phyloP scores from a whole-genome alignment of 495 filamentous ascomycete species.

The Astrothelium subdiscretum region DNA sequence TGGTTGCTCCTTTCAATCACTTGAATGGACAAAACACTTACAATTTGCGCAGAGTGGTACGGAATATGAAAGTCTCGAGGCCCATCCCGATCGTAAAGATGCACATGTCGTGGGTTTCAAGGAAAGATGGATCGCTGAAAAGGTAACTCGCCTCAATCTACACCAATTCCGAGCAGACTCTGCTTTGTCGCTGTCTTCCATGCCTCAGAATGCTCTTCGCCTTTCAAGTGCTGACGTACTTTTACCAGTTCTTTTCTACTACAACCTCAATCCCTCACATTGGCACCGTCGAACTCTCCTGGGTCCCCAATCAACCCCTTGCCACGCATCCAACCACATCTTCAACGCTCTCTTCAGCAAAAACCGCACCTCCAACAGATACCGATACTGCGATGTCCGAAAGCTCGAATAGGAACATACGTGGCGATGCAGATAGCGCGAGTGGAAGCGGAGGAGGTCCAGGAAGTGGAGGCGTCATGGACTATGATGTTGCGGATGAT shows the following conservation, averaged over 20 bases:
- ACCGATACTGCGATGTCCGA: conserved; percentile 4
- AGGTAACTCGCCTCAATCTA: too few relatives aligned
- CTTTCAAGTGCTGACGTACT: not conserved
- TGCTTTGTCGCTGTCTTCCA: not conserved
- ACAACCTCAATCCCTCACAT: conserved; percentile 58
- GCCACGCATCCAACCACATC: conserved; percentile 20
- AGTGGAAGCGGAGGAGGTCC: not conserved
- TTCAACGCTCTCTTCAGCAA: not conserved
- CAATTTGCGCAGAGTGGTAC: conserved; percentile 52
- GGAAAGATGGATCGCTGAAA: conserved; percentile 81
- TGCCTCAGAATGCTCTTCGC: not conserved
- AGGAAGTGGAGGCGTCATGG: conserved; percentile 4
- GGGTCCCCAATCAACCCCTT: conserved; percentile 44
- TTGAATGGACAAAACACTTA: not conserved
- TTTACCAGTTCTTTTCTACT: conserved; percentile 46
- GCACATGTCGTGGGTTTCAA: conserved; percentile 67
- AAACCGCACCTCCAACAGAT: not conserved
- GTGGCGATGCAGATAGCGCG: not conserved
- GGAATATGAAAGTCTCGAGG: conserved; percentile 68
- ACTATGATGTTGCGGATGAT: conserved; percentile 20
- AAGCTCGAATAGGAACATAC: not conserved
- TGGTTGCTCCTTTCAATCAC: not conserved
- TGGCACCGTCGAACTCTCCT: conserved; percentile 64
- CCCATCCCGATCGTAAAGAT: conserved; percentile 44
- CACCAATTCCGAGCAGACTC: too few relatives aligned